Percentiles rank a stretch among this genome's conserved stretches.
phyloP scores from a whole-genome alignment of 345 rosid genomes.

The Hibiscus tridactylites region DNA sequence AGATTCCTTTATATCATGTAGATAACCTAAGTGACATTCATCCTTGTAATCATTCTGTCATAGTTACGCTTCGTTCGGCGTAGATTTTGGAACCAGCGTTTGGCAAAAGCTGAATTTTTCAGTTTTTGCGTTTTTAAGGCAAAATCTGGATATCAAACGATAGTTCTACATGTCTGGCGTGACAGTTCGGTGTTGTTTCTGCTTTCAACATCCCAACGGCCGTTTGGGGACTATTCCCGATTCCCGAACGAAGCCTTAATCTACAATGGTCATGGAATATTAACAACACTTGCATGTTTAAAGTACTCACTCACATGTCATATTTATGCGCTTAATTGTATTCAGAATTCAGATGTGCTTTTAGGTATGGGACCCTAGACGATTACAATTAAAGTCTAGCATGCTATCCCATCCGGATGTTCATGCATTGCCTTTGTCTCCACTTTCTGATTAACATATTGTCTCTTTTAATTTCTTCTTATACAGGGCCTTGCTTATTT shows the following conservation, averaged over 20 bases:
- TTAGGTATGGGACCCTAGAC: neutral
- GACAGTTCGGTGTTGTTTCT: too few species aligned
- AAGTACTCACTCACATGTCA: neutral
- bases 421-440: neutral
- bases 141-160: too few species aligned
- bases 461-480: slow-evolving; percentile 18
- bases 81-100: too few species aligned
- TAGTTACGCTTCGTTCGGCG: neutral
- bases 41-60: neutral
- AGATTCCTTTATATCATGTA: slow-evolving; percentile 5
- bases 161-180: too few species aligned
- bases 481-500: slow-evolving; percentile 88
- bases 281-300: neutral
- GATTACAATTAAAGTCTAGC: neutral
- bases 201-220: too few species aligned
- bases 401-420: neutral
- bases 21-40: neutral
- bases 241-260: neutral
- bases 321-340: neutral
- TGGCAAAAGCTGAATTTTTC: too few species aligned
- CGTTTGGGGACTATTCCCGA: too few species aligned
- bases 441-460: slow-evolving; percentile 8
- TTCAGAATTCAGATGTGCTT: neutral
- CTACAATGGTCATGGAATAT: neutral
- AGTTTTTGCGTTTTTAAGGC: too few species aligned